Evolutionary conservation across 164 flowering plant genomes (phyloP).

Genomic region (Akebia trifoliata): DNA sequence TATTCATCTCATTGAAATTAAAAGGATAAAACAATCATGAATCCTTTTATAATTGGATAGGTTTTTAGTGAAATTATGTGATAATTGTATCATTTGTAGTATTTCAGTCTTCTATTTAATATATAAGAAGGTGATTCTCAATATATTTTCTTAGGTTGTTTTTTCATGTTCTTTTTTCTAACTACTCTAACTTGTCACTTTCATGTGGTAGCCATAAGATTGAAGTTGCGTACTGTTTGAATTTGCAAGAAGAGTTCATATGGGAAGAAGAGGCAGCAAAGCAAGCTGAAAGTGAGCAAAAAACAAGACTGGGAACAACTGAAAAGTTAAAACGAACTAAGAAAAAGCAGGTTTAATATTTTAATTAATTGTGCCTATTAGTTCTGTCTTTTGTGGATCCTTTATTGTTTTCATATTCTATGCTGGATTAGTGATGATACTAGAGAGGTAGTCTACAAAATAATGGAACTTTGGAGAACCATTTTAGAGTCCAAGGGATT

Average conservation of each 20-base stretch:
- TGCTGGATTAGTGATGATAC: neutral
- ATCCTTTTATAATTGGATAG: no score
- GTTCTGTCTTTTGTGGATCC: neutral
- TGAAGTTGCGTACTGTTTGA: conserved; percentile 93
- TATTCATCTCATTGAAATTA: no score
- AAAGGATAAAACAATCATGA: no score
- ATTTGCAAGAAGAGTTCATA: conserved; percentile 97
- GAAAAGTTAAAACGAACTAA: conserved; percentile 85
- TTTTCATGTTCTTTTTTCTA: neutral
- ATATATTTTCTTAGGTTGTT: neutral
- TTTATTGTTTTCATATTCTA: neutral
- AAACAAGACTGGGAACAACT: conserved; percentile 59
- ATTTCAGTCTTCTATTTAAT: no score
- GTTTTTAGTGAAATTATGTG: no score
- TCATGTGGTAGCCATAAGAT: conserved; percentile 57
- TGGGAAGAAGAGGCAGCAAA: conserved; percentile 95
- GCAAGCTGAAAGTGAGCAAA: conserved; percentile 76
- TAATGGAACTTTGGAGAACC: no score
- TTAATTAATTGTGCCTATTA: neutral
- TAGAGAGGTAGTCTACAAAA: no score
- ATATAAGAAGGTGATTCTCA: no score
- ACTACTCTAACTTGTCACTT: neutral
- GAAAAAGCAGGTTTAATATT: conserved; percentile 78
- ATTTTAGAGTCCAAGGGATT: no score
- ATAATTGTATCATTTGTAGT: no score